Base-by-base conservation (phyloP, 176 grass and related monocot species). In the Dactylis glomerata region DNA sequence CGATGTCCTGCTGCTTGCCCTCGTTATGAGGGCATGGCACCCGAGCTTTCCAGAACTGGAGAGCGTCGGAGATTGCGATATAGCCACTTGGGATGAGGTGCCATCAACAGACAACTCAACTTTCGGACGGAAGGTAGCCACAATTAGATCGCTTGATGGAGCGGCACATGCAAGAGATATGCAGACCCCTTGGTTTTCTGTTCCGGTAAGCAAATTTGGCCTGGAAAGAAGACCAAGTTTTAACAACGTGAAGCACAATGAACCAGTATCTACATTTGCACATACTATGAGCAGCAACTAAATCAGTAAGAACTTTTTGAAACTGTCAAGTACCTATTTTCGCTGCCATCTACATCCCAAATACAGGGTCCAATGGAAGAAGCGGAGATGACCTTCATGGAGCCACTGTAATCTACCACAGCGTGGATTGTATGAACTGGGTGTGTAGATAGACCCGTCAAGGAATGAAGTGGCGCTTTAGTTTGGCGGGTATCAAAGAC, bases 401-500 rank as follows among this genome's bases (percentile, higher is more conserved):
- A 84, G 70, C 85, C 93, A 85, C 34, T 73, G 55, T 33, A 73
- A 83, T 83, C 76, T 71, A 87, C 34, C 45, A 85, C 38, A 42
- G 87, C 90, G 52, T 92, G 91, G 20, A 98, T 51, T 13, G 96
- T 92, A 86, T 98, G 91, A 54, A 94, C 73, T 80, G 93, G 96
- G 52, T 94, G 83, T 33, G 83, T 76, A 2, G 89, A 92, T 75
- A 94, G 80, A 40, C 93, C 96, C 73, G 40, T 87, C 31, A 82
- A 79, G 64, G 84, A 84, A 56, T 89, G 83, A 59, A 95, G 52
- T 31, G 96, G 91, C 38, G n/a, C 40, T 45, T 86, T 85, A 49
- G 93, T 95, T 91, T 93, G 93, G 69, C 93, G 93, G 87, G 92
- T 83, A 87, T 98, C 93, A 87, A 98, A 98, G 34, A 90, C 80